These are phyloP conservation scores for Komagataella pseudopastoris DNA, from an alignment of 805 yeast species.

Conservation along the genomic window DNA sequence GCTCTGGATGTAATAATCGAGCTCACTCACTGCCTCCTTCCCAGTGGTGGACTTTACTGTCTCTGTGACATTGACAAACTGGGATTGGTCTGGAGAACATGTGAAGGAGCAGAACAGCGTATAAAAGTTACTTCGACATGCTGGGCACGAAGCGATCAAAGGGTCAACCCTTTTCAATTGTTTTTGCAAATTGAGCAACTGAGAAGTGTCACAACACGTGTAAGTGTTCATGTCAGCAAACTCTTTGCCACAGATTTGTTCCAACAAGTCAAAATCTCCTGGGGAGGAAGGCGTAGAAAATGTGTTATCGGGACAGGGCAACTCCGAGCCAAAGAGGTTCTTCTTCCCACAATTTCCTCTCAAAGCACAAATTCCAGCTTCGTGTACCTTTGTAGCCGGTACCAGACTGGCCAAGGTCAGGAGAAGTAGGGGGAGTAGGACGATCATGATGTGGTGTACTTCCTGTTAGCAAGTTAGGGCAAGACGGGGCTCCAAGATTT, in stretches of 20 bases:
- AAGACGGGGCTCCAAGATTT: not conserved
- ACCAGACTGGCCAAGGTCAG: not conserved
- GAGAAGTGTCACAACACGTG: slow-evolving; percentile 64
- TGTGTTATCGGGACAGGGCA: slow-evolving; percentile 63
- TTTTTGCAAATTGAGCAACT: slow-evolving; percentile 38
- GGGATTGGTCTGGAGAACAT: slow-evolving; percentile 75
- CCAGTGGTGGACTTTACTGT: slow-evolving; percentile 36
- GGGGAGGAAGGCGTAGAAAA: slow-evolving; percentile 32
- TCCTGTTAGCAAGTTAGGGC: not conserved
- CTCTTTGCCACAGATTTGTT: slow-evolving; percentile 58
- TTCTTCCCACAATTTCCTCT: slow-evolving; percentile 55
- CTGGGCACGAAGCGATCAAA: slow-evolving; percentile 83
- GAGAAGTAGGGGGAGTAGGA: not conserved
- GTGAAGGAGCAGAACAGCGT: slow-evolving; percentile 80
- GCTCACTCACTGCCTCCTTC: slow-evolving; percentile 52
- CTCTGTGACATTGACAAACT: slow-evolving; percentile 54
- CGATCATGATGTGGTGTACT: not conserved
- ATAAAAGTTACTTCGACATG: slow-evolving; percentile 76
- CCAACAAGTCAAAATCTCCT: slow-evolving; percentile 30
- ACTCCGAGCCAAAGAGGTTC: slow-evolving; percentile 59
- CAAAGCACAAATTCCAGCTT: not conserved
- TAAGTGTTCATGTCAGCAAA: slow-evolving; percentile 30
- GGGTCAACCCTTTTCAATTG: slow-evolving; percentile 67
- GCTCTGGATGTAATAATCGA: slow-evolving; percentile 48
- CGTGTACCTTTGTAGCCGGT: not conserved